phyloP scores from a whole-genome alignment of 2,329 filamentous ascomycete genomes.

The Diaporthe sp. region DNA sequence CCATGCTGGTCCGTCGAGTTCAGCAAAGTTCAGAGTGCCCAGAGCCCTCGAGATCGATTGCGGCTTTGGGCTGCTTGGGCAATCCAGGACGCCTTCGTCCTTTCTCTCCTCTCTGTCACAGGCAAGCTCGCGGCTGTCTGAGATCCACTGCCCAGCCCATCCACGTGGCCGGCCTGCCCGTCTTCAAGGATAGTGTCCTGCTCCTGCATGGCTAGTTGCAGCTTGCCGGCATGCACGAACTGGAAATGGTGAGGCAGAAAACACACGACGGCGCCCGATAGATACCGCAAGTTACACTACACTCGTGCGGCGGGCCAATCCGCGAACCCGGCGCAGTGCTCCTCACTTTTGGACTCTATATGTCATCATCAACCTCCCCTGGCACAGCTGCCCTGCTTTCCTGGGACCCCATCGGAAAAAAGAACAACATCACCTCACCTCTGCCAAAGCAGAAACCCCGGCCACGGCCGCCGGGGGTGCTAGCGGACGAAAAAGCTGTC shows the following conservation, averaged over 20 bases:
- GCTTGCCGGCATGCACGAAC: constrained; percentile 4
- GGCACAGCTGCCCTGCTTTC: background rate
- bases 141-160: constrained; percentile 17
- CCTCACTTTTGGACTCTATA: background rate
- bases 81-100: background rate
- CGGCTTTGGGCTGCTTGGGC: background rate
- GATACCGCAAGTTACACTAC: constrained; percentile 1
- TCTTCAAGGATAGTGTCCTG: constrained; percentile 28
- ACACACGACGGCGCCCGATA: background rate
- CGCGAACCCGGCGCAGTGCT: constrained; percentile 15
- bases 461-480: constrained; percentile 9
- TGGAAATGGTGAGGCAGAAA: constrained; percentile 4
- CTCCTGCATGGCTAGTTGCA: constrained; percentile 33
- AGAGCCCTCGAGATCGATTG: constrained; percentile 19
- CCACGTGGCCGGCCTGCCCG: constrained; percentile 31
- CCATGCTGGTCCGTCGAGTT: background rate
- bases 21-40: constrained; percentile 21
- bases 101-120: constrained; percentile 9
- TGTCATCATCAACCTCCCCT: background rate
- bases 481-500: constrained; percentile 17
- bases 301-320: background rate
- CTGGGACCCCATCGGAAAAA: background rate
- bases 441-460: background rate
- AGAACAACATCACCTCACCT: background rate
- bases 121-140: constrained; percentile 22